Evolutionary conservation across 2,329 filamentous ascomycete species (phyloP).

Genomic region (Xylaria sp.): DNA sequence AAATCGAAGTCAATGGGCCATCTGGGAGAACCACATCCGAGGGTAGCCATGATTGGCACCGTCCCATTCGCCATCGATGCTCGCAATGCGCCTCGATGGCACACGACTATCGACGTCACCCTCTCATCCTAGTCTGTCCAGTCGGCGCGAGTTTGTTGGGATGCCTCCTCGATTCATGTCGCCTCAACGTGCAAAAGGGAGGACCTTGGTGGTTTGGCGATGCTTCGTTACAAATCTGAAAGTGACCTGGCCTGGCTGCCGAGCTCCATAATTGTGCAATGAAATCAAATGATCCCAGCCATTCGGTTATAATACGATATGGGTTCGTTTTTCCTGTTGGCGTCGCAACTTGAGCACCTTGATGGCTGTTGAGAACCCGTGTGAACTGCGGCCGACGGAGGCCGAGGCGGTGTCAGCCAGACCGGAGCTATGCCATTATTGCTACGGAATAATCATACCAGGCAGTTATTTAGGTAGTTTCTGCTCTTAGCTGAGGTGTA

Average conservation of each 20-base stretch:
- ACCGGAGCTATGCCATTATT: not conserved
- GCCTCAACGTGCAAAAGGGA: not conserved
- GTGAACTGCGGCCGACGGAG: not conserved
- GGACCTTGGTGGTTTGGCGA: not conserved
- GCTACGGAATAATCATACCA: too few species aligned
- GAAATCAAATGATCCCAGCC: not conserved
- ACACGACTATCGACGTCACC: not conserved
- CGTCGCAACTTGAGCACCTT: slow-evolving; percentile 6
- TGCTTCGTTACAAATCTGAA: not conserved
- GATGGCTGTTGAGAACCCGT: slow-evolving; percentile 8
- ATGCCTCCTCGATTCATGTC: not conserved
- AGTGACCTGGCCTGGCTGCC: not conserved
- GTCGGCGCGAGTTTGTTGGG: not conserved
- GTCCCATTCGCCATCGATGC: too few species aligned
- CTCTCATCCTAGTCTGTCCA: not conserved
- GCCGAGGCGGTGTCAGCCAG: too few species aligned
- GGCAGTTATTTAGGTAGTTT: too few species aligned
- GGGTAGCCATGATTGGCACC: too few species aligned
- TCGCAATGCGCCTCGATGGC: not conserved
- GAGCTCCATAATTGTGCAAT: not conserved
- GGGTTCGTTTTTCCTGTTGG: not conserved
- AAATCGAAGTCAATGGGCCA: not conserved
- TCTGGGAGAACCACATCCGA: not conserved
- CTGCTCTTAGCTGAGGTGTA: too few species aligned
- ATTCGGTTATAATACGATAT: not conserved